Conservation (phyloP, 805 yeast species). For the Zygoascus bituminiphila region DNA sequence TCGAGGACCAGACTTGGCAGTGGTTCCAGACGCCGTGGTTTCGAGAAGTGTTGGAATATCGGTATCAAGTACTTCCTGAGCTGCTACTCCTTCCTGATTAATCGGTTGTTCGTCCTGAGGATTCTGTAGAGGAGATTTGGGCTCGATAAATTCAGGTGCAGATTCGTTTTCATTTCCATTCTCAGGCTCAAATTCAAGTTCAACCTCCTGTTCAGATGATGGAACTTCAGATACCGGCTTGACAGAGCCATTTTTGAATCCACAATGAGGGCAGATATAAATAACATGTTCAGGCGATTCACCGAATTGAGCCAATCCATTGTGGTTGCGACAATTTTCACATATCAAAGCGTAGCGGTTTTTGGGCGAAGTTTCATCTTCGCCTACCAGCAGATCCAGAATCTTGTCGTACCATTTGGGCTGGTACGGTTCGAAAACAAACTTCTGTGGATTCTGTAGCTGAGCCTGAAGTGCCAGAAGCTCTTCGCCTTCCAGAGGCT, state of each 20-base stretch:
- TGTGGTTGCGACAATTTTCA: slow-evolving; percentile 53
- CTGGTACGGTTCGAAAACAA: slow-evolving; percentile 11
- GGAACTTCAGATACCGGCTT: no score
- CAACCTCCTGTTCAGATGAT: no score
- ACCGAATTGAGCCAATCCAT: slow-evolving; percentile 77
- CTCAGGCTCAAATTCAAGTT: no score
- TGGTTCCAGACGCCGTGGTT: no score
- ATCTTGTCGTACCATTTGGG: slow-evolving; percentile 37
- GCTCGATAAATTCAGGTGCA: no score
- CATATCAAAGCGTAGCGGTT: slow-evolving; percentile 68
- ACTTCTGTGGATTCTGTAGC: neutral
- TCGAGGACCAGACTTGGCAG: no score
- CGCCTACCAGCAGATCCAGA: slow-evolving; percentile 43
- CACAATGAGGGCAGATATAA: slow-evolving; percentile 59
- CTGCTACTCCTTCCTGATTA: slow-evolving; percentile 1
- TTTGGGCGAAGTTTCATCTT: slow-evolving; percentile 54
- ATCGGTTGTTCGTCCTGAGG: no score
- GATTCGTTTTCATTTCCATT: no score
- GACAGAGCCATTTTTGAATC: slow-evolving; percentile 8
- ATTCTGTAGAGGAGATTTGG: no score
- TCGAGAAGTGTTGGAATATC: neutral
- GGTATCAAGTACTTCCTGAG: neutral
- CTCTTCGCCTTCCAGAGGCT: neutral
- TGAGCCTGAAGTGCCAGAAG: slow-evolving; percentile 28
- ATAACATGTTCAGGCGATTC: slow-evolving; percentile 40